Conservation (phyloP, 2,329 filamentous ascomycete species). For the Nothomitra cinnamomea region DNA sequence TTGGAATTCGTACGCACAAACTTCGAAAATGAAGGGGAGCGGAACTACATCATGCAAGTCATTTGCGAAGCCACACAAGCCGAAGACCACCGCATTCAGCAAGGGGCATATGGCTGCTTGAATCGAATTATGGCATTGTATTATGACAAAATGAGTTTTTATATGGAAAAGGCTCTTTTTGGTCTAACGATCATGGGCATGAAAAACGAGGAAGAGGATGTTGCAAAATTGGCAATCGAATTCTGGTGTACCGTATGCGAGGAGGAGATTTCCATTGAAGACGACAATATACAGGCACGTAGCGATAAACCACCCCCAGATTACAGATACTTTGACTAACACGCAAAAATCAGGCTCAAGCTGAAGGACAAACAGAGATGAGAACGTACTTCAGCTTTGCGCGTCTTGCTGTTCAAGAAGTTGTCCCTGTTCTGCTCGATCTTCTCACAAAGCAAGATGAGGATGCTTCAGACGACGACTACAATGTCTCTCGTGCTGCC, state of each 20-base stretch:
- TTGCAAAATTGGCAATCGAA: constrained; percentile 92
- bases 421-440: constrained; percentile 76
- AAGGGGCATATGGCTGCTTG: constrained; percentile 88
- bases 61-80: constrained; percentile 98
- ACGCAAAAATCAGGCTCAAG: constrained; percentile 27
- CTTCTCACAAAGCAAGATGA: constrained; percentile 95
- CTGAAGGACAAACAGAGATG: constrained; percentile 65
- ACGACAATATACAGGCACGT: constrained; percentile 71
- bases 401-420: constrained; percentile 79
- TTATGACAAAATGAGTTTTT: constrained; percentile 99
- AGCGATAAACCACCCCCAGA: neutral
- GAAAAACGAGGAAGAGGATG: constrained; percentile 96
- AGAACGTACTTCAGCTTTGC: constrained; percentile 94
- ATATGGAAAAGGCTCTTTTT: constrained; percentile 99
- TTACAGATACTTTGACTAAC: neutral
- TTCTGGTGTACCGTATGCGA: constrained; percentile 99
- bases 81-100: constrained; percentile 76
- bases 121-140: constrained; percentile 98
- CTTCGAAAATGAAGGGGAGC: constrained; percentile 97
- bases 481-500: constrained; percentile 85
- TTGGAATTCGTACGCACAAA: constrained; percentile 96
- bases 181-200: constrained; percentile 95
- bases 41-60: constrained; percentile 99
- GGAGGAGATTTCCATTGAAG: constrained; percentile 94
- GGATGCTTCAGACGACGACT: constrained; percentile 90